Evolutionary conservation across 176 grass and related monocot genomes (phyloP), one percentile per base, ranked within the genome.

Genomic region (Musa schizocarpa): DNA sequence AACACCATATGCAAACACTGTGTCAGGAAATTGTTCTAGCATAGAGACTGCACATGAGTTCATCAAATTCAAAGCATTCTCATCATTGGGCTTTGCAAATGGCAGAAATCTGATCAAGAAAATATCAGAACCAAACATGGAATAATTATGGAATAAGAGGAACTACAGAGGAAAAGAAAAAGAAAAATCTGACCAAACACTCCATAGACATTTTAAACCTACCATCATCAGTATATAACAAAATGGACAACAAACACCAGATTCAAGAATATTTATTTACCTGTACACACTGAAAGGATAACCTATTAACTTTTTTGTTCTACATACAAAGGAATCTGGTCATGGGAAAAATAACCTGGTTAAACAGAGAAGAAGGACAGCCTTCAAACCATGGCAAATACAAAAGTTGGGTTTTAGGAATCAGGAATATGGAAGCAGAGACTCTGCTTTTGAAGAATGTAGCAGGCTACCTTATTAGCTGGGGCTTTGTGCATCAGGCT

Each of bases 1-100:
- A n/a, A n/a, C 94, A 74, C 94, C 94, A 80, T 97, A 97, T 69
- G 93, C 90, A 85, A 93, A 97, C 50, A 90, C 85, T 80, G 90
- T 90, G 53, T 93, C 87, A 1, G 88, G 83, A 69, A 97, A 97
- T 25, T 88, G 85, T 25, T 88, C 79, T 0, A 97, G 85, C 90
- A 90, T 79, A 26, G 83, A 86, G 62, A 82, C 80, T 25, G 93
- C 86, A 80, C 93, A 97, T 11, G 65, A 72, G 75, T 88, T 85
- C 93, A 97, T 97, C 74, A 97, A 63, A 11, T 67, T 84, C 63
- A 90, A 57, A 84, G 89, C 83, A 76, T 68, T 73, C 65, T 76
- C 77, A 74, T 97, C 90, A 83, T 97, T 92, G 71, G 93, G 83
- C 69, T 92, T 97, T 59, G 85, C 85, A 79, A 97, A 92, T 69